Evolutionary conservation across 148 eudicot genomes (phyloP), one percentile per base, ranked within the genome.

Genomic region (Polygonum maritimum): DNA sequence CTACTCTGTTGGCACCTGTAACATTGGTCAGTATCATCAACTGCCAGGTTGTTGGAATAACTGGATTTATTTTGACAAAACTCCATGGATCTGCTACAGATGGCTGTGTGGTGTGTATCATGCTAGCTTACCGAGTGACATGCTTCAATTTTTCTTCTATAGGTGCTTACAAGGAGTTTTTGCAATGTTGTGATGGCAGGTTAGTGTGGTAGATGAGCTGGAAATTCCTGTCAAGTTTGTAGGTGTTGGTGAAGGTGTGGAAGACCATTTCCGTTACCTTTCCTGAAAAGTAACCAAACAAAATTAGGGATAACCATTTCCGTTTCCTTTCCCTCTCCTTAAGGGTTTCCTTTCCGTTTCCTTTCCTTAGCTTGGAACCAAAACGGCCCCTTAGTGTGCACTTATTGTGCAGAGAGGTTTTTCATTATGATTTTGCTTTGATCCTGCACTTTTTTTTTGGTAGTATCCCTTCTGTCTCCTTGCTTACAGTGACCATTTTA

Each of bases 71-170:
- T 76, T 78, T 95, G 85, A 95, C 99, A 35, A 95, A 95, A 87
- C 97, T 95, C 16, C 97, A 95, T 83, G 97, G 99, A 75, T 86
- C 99, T 80, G 99, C 99, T 11, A 88, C 97, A 84, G 99, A 97
- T 70, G 99, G 99, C 75, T 95, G 97, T 82, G 97, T 95, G 96
- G 99, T 95, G 88, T 36, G 78, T 63, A 21, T 72, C 63, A 55
- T 31, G 21, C 52, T 15, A 75, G 15, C 16, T 60, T 74, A 48
- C 18, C 19, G 49, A 72, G 14, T 41, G 75, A 41, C 15, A 35
- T 74, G 65, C 70, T 26, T 26, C 8, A 7, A 52, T 75, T 35
- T 75, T 1, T 55, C 44, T 21, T 75, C 48, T 39, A 41, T 57
- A 5, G 31, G 49, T 11, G 13, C n/a, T 58, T n/a, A n/a, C 39